Conservation (phyloP, 2,329 filamentous ascomycete genomes). For the Hawksworthiomyces lignivorus region DNA sequence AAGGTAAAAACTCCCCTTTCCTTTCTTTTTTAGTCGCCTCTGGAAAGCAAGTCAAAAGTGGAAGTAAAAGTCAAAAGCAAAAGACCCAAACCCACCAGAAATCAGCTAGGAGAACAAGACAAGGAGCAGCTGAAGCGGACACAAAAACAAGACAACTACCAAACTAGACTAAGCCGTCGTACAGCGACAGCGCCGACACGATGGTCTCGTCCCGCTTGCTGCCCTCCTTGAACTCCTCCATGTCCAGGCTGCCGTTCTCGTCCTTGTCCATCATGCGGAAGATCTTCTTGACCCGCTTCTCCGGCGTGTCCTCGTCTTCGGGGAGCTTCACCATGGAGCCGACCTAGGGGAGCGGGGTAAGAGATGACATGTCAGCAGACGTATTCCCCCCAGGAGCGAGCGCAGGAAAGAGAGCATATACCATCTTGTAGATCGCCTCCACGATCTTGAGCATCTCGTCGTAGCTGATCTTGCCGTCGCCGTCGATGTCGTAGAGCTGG, state of each 20-base stretch:
- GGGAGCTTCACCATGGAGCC: constrained; percentile 99
- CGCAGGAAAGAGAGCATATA: constrained; percentile 34
- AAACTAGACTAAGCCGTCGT: constrained; percentile 79
- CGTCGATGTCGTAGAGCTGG: constrained; percentile 98
- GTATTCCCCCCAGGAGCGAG: too few relatives aligned
- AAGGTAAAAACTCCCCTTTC: too few relatives aligned
- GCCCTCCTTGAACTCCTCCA: constrained; percentile 98
- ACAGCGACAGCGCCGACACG: constrained; percentile 90
- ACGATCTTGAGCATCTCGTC: constrained; percentile 99
- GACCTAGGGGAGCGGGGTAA: constrained; percentile 52
- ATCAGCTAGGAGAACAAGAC: too few relatives aligned
- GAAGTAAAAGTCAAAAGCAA: too few relatives aligned
- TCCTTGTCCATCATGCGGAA: constrained; percentile 99
- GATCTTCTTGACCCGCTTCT: constrained; percentile 97
- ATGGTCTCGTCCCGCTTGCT: constrained; percentile 99
- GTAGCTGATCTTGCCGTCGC: constrained; percentile 97
- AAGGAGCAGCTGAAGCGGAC: too few relatives aligned
- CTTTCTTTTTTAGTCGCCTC: too few relatives aligned
- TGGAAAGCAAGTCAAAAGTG: too few relatives aligned
- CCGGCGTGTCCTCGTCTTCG: constrained; percentile 96
- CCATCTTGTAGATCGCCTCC: constrained; percentile 99
- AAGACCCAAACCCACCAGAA: too few relatives aligned
- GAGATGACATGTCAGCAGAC: too few relatives aligned
- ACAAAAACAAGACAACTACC: too few relatives aligned
- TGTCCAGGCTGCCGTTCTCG: constrained; percentile 93